phyloP scores from a whole-genome alignment of 2,329 filamentous ascomycete genomes.

The Neobulgaria alba region DNA sequence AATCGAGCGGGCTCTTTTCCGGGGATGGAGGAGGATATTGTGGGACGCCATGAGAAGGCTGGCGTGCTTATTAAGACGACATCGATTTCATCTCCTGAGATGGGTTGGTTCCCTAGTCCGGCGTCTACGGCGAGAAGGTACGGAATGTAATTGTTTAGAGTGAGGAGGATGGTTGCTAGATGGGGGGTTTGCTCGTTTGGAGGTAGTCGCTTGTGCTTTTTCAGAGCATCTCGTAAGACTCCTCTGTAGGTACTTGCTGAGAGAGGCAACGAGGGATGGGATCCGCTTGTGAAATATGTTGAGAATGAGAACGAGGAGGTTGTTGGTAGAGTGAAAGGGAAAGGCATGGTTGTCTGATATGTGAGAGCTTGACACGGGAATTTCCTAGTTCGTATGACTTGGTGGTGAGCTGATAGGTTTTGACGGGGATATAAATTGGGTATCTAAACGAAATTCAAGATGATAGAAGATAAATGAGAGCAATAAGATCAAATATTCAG shows the following conservation, averaged over 20 bases:
- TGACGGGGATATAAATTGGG: no score
- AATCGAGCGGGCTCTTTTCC: conserved; percentile 58
- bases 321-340: conserved; percentile 78
- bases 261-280: conserved; percentile 82
- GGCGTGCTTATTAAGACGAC: conserved; percentile 53
- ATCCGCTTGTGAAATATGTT: conserved; percentile 64
- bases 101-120: conserved; percentile 50
- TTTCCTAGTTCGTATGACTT: no score
- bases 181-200: conserved; percentile 60
- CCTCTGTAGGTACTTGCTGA: conserved; percentile 75
- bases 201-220: conserved; percentile 81
- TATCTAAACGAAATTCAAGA: no score
- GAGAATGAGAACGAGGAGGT: conserved; percentile 82
- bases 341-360: conserved; percentile 74
- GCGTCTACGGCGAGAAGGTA: conserved; percentile 73
- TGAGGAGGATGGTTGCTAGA: conserved; percentile 59
- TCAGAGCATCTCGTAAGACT: conserved; percentile 73
- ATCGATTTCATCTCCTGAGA: conserved; percentile 54
- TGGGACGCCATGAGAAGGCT: conserved; percentile 77
- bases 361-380: no score
- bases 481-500: no score
- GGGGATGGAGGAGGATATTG: conserved; percentile 57
- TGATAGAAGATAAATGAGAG: no score
- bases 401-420: no score
- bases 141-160: conserved; percentile 70